Percentiles rank a stretch among this genome's conserved stretches.
Conservation (phyloP, 257 asterid species). For the Marsdenia floribunda region DNA sequence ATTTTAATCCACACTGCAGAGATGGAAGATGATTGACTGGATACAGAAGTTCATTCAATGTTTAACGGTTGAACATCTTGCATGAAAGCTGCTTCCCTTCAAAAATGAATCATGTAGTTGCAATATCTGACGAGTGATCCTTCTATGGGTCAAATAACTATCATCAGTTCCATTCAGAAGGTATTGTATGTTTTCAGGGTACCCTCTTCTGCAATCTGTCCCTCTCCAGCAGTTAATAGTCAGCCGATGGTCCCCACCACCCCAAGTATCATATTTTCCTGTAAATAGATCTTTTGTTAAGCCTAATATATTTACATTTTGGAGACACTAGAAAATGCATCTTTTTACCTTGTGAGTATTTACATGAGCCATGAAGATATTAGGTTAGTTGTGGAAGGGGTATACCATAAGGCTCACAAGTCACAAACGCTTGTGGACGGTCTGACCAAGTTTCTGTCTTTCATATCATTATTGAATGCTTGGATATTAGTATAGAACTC, state of each 20-base stretch:
- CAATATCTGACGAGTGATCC: not conserved
- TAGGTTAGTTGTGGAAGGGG: too few relatives aligned
- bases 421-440: too few relatives aligned
- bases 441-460: too few relatives aligned
- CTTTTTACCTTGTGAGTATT: too few relatives aligned
- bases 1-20: constrained; percentile 20
- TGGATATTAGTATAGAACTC: not conserved
- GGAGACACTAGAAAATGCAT: too few relatives aligned
- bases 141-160: not conserved
- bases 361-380: too few relatives aligned
- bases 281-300: not conserved
- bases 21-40: constrained; percentile 16
- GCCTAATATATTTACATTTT: not conserved
- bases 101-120: not conserved
- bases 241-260: not conserved
- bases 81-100: not conserved
- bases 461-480: too few relatives aligned
- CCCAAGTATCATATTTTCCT: not conserved
- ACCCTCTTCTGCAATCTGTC: not conserved
- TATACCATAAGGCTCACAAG: too few relatives aligned
- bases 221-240: not conserved
- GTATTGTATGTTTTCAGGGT: not conserved
- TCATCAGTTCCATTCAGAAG: not conserved
- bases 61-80: not conserved
- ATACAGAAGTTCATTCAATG: not conserved